These are phyloP conservation scores for Geosmithia flava DNA, from an alignment of 2,329 filamentous ascomycete genomes.

Conservation along the genomic window DNA sequence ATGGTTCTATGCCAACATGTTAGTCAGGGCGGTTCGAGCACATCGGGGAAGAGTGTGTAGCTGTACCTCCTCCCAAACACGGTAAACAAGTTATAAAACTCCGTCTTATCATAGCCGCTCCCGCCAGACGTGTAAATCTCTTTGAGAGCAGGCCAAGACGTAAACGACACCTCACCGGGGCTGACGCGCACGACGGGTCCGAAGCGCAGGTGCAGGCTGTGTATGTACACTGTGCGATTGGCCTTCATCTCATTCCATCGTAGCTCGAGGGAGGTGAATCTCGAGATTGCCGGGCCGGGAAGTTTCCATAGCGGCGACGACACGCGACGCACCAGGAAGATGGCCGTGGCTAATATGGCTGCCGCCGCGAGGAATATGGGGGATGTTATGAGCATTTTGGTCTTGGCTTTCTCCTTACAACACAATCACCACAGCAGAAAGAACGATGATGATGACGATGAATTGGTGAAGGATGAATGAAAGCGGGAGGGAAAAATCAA, in stretches of 20 bases:
- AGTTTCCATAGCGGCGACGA: constrained; percentile 22
- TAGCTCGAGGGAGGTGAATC: constrained; percentile 35
- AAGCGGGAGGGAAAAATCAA: not conserved
- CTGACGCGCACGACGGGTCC: constrained; percentile 45
- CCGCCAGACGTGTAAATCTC: constrained; percentile 51
- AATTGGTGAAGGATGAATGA: too few relatives aligned
- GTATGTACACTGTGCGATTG: constrained; percentile 40
- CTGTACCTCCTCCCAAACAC: constrained; percentile 41
- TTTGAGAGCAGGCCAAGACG: constrained; percentile 41
- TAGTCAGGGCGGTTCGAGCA: not conserved
- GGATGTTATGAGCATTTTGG: not conserved
- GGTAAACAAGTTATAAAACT: constrained; percentile 50
- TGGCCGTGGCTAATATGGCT: constrained; percentile 9
- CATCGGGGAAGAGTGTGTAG: not conserved
- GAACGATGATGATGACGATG: too few relatives aligned
- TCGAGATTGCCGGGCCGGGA: constrained; percentile 34
- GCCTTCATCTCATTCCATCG: constrained; percentile 45
- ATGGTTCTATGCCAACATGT: constrained; percentile 25
- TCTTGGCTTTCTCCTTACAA: not conserved
- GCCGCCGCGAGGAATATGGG: constrained; percentile 8
- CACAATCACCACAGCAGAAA: too few relatives aligned
- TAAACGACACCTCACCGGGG: constrained; percentile 47
- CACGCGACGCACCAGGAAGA: constrained; percentile 13
- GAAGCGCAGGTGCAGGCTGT: constrained; percentile 39
- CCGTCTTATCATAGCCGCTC: constrained; percentile 53